Evolutionary conservation across 495 filamentous ascomycete species (phyloP), one percentile per base, ranked within the genome.

Genomic region (Paragyromitra xinjiangensis): DNA sequence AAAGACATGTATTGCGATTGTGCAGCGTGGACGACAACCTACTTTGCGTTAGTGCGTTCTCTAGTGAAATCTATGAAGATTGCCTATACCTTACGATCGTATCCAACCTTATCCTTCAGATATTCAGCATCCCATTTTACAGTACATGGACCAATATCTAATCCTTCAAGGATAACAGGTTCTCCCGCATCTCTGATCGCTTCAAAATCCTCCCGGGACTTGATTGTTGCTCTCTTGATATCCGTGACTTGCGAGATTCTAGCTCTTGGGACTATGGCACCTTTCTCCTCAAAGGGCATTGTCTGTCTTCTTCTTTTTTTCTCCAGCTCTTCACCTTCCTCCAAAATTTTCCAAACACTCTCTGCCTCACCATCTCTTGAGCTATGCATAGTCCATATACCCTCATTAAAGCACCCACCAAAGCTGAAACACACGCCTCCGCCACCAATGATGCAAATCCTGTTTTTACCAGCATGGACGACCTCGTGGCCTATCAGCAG

Each of bases 351-450:
- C 77, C 77, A 79, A 80, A 71, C 24, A 39, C 67, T 24, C 69
- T 75, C 72, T 80, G 79, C 61, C 11, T 68, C 67, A 61, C 77
- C 79, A 72, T 70, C 71, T 44, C 73, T 68, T 6, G 64, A 39
- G 4, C 62, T 63, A 48, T 55, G 39, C n/a, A 90, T 62, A 24
- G 82, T 73, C 83, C 87, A 90, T 51, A 86, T 86, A 0, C 87
- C 90, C 56, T 87, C 85, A 70, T 92, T 93, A 89, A 91, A 93
- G 75, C 87, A 91, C 14, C 90, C 90, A 7, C 92, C 93, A 87
- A 97, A 95, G 0, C 92, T 93, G 83, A 96, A 97, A 82, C 94
- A 97, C 0, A 94, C 92, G 34, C 92, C 93, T 22, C 94, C 94
- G 16, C 94, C 94, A 8, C 93, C 93, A 64, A 79, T 71, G 39